Evolutionary conservation across 306 rosid species (phyloP).

Genomic region (Neltuma alba): DNA sequence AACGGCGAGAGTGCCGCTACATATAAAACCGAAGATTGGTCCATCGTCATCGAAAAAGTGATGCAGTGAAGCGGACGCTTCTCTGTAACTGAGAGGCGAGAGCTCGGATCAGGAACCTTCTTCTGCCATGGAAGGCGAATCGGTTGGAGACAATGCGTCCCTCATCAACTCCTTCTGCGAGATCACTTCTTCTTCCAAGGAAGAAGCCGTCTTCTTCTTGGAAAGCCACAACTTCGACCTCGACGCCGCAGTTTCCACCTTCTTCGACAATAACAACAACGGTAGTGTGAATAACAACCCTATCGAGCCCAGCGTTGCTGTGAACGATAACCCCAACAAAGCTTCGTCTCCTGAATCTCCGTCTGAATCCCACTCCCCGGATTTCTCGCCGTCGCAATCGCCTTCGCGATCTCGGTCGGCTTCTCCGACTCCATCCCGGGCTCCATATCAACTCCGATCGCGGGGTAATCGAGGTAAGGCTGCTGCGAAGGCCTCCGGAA

Average conservation of each 20-base stretch:
- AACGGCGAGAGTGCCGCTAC: neutral
- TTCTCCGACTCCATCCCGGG: conserved; percentile 47
- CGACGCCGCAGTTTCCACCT: conserved; percentile 90
- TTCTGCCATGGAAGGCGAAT: conserved; percentile 37
- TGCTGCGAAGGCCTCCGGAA: conserved; percentile 49
- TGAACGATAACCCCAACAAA: neutral
- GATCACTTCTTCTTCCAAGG: conserved; percentile 77
- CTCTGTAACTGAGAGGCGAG: neutral
- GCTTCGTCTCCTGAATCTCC: conserved; percentile 28
- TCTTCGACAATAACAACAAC: conserved; percentile 48
- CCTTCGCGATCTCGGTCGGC: conserved; percentile 18
- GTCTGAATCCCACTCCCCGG: conserved; percentile 40
- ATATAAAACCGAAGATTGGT: neutral
- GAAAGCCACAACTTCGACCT: conserved; percentile 90
- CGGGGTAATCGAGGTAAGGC: conserved; percentile 49
- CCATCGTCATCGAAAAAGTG: neutral
- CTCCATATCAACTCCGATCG: conserved; percentile 80
- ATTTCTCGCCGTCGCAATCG: conserved; percentile 25
- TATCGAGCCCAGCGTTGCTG: neutral
- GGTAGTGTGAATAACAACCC: neutral
- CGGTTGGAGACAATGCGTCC: conserved; percentile 23
- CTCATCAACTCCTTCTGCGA: conserved; percentile 72
- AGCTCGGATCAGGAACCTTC: neutral
- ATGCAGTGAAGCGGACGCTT: neutral
- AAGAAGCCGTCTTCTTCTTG: conserved; percentile 87